phyloP scores from a whole-genome alignment of 169 alveolate genomes.

The Plasmodium billcollinsi region DNA sequence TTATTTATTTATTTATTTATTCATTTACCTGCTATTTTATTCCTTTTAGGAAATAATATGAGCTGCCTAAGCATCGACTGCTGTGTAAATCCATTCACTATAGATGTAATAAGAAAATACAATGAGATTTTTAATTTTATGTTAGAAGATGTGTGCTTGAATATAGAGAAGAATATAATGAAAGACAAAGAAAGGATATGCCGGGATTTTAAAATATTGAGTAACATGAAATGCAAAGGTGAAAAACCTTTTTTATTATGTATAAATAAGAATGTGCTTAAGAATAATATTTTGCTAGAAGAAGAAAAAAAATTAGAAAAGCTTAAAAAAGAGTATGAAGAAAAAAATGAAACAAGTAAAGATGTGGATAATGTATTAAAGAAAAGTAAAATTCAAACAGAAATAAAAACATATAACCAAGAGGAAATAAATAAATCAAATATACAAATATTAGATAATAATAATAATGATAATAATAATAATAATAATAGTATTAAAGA shows the following conservation, averaged over 20 bases:
- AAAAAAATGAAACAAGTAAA: neutral
- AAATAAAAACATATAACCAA: conserved; percentile 10
- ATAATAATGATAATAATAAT: neutral
- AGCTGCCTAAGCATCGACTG: conserved; percentile 67
- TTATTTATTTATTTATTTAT: neutral
- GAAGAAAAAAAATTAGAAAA: conserved; percentile 42
- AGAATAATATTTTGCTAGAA: conserved; percentile 15
- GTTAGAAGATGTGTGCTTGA: conserved; percentile 49
- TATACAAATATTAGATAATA: neutral
- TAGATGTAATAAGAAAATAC: conserved; percentile 36
- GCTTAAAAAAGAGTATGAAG: conserved; percentile 48
- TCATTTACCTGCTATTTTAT: neutral
- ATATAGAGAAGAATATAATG: conserved; percentile 48
- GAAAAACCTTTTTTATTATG: conserved; percentile 63
- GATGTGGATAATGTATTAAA: conserved; percentile 8
- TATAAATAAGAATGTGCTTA: conserved; percentile 33
- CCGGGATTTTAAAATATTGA: conserved; percentile 57
- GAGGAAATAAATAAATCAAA: neutral
- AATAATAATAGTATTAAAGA: neutral
- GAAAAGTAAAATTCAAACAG: conserved; percentile 46
- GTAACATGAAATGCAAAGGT: conserved; percentile 61
- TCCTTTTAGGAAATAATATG: conserved; percentile 19
- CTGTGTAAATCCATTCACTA: conserved; percentile 46
- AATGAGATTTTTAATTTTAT: conserved; percentile 42
- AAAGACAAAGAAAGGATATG: conserved; percentile 52